Percentiles rank a stretch among this genome's conserved stretches.
Evolutionary conservation across 1,139 yeast species (phyloP).

Genomic region (Meyerozyma sp.): DNA sequence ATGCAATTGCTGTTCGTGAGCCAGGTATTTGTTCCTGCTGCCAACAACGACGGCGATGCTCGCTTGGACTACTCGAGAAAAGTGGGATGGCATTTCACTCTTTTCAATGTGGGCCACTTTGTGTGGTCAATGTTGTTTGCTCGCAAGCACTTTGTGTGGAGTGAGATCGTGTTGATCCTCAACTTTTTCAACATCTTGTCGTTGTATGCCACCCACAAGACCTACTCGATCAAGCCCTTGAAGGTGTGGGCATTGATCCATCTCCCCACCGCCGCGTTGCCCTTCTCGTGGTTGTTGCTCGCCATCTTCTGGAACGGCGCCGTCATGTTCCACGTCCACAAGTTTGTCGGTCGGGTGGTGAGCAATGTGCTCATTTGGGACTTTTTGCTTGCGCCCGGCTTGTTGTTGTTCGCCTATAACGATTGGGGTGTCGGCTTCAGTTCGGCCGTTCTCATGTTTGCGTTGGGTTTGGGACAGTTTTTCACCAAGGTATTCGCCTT

Average conservation of each 20-base stretch:
- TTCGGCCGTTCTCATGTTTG: constrained; percentile 53
- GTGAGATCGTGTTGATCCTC: constrained; percentile 50
- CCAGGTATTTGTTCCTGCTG: constrained; percentile 46
- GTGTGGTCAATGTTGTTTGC: constrained; percentile 61
- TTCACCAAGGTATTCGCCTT: constrained; percentile 64
- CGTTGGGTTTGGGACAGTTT: constrained; percentile 66
- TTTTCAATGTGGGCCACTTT: constrained; percentile 55
- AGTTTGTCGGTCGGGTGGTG: constrained; percentile 57
- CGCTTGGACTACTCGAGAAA: constrained; percentile 22
- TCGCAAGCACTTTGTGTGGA: constrained; percentile 46
- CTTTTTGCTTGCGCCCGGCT: constrained; percentile 59
- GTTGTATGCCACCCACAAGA: constrained; percentile 55
- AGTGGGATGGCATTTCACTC: constrained; percentile 57
- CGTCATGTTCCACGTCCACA: constrained; percentile 52
- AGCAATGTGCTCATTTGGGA: constrained; percentile 79
- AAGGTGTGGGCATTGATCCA: constrained; percentile 55
- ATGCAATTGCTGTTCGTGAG: constrained; percentile 50
- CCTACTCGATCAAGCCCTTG: constrained; percentile 50
- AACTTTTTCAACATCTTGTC: constrained; percentile 55
- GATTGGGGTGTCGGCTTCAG: constrained; percentile 72
- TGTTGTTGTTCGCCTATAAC: constrained; percentile 51
- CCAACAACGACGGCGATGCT: constrained; percentile 16
- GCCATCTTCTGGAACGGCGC: constrained; percentile 85
- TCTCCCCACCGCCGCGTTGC: constrained; percentile 61
- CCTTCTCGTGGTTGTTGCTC: constrained; percentile 69